Evolutionary conservation across 2,329 filamentous ascomycete species (phyloP), one percentile per base, ranked within the genome.

Genomic region (Aspergillus pseudotamarii): DNA sequence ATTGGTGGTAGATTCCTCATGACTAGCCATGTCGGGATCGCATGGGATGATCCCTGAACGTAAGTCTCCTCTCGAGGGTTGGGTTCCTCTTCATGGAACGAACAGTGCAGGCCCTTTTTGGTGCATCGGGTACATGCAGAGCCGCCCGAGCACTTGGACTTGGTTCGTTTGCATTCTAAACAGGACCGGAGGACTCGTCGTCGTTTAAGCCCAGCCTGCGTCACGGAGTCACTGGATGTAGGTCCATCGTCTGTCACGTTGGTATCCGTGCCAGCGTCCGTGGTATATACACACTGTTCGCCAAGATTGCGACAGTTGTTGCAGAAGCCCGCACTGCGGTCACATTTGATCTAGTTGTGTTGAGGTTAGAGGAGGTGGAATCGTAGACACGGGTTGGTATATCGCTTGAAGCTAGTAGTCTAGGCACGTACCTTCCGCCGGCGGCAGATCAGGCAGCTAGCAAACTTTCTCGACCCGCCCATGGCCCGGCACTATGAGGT

Each of bases 151-250:
- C 57, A 59, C 36, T 59, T 59, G 14, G 51, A 46, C 23, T 59
- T 59, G 9, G 46, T 23, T 28, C 32, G 45, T n/a, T 59, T 59
- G 57, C 57, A 59, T 51, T 59, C 57, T 45, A 23, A 9, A 30
- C 57, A 59, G n/a, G 57, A 59, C 6, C 26, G 57, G 10, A 51
- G 45, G 57, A 51, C 51, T 6, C 57, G 57, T n/a, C 57, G 57
- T 21, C 57, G 45, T 12, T 43, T 51, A 5, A 59, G 32, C 14
- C 57, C 57, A 1, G 57, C 57, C 48, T 59, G 57, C 14, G 57
- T 59, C 3, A 51, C 43, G 6, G 43, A 23, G 10, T 46, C 43
- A 14, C 43, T 46, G 11, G 43, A 46, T 1, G 43, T 14, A 16
- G 21, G 43, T 46, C 43, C 43, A 6, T 46, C 43, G 5, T 46